Base-by-base conservation (phyloP, 176 grass and related monocot species). In the Phyllostachys edulis region DNA sequence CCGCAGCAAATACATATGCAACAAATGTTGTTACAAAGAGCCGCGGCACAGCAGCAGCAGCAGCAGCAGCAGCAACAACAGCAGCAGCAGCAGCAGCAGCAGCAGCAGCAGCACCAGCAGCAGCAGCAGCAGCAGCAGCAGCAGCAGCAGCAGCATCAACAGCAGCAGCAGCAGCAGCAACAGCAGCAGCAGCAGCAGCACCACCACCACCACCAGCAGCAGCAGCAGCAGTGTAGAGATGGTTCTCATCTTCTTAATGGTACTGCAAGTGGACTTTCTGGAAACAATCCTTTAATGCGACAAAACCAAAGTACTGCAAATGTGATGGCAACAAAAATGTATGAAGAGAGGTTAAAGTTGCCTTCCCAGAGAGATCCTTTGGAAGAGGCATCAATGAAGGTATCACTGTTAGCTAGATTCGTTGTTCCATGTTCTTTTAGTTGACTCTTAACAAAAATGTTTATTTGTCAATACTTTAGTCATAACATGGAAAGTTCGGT, bases 301-400 rank as follows among this genome's bases (percentile, higher is more conserved):
- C 90, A 88, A 64, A 92, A 75, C 54, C 80, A 75, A 84, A 89
- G 93, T 71, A 87, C 87, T 65, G 96, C 96, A 56, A 98, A 95
- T 94, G 96, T 94, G 17, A 88, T 98, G 78, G 96, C 96, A 24
- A 84, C 96, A 62, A 98, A 98, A 79, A 95, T 98, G 96, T 98
- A 98, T 10, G 96, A 98, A 79, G 93, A 98, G 75, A 86, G 87
- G 60, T 75, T 98, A 68, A 98, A 94, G 84, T 80, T 97, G 77
- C 92, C 94, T 88, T 89, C 90, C 76, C 93, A 93, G 76, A 90
- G 96, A 85, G 96, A 95, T 78, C 78, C 89, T 59, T 82, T 90
- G 68, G 96, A 98, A 80, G 96, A 98, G 61, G 85, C 89, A 84
- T 95, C 96, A 38, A 84, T 98, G 56, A 98, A 98, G 96, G 96